These are phyloP conservation scores for Globisporangium abappressorium DNA, from an alignment of 352 stramenopile genomes.

Conservation along the genomic window DNA sequence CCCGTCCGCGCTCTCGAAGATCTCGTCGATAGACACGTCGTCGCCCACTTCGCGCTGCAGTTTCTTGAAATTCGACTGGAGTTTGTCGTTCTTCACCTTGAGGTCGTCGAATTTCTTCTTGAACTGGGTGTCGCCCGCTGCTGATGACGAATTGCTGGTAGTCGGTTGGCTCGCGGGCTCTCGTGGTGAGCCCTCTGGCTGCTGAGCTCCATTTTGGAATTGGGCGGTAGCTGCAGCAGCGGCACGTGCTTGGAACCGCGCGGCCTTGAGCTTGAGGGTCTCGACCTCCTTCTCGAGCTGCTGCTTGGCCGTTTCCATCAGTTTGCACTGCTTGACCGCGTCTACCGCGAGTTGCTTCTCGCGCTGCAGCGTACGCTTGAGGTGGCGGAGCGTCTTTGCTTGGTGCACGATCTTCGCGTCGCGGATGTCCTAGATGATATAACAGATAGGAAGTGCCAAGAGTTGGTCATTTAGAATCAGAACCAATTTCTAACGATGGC, in stretches of 20 bases:
- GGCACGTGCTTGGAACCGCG: constrained; percentile 43
- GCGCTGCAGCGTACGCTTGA: constrained; percentile 56
- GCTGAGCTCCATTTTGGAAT: background rate
- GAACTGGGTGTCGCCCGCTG: constrained; percentile 12
- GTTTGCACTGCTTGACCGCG: constrained; percentile 38
- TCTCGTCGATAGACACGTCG: constrained; percentile 46
- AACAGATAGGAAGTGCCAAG: background rate
- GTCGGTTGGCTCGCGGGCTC: background rate
- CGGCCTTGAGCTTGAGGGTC: constrained; percentile 53
- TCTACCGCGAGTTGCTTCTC: constrained; percentile 54
- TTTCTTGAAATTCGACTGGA: constrained; percentile 66
- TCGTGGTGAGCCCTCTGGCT: background rate
- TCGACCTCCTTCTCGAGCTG: constrained; percentile 59
- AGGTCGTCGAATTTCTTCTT: constrained; percentile 66
- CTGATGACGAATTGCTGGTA: background rate
- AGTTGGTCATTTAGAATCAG: background rate
- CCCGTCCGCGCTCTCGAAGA: constrained; percentile 30
- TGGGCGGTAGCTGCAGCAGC: background rate
- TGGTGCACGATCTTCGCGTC: constrained; percentile 80
- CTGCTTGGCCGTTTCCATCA: constrained; percentile 26
- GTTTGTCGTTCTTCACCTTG: constrained; percentile 48
- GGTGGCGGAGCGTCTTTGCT: constrained; percentile 55
- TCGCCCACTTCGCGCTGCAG: constrained; percentile 72
- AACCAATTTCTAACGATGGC: background rate
- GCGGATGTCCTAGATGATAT: constrained; percentile 23